A percentile compares a stretch with the other conserved stretches of the same genome.
These are phyloP conservation scores for Prunus mongolica DNA, from an alignment of 306 rosid species.

Conservation along the genomic window DNA sequence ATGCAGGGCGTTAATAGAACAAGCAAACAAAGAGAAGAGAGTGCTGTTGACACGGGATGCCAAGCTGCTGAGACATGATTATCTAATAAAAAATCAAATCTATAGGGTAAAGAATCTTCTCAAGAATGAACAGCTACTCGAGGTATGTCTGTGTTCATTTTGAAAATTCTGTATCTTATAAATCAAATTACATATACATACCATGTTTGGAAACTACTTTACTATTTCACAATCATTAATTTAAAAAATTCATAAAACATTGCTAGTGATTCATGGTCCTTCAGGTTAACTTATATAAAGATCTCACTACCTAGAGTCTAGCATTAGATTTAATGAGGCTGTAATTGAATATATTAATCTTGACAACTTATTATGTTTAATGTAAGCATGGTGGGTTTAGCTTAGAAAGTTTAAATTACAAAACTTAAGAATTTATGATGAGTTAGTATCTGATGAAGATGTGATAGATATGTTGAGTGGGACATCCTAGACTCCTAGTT, in stretches of 20 bases:
- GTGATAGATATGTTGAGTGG: background rate
- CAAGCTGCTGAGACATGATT: slow-evolving; percentile 67
- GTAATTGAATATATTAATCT: background rate
- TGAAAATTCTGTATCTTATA: background rate
- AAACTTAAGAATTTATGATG: background rate
- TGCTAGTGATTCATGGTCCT: background rate
- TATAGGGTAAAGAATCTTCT: slow-evolving; percentile 78
- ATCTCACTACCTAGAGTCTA: background rate
- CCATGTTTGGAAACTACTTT: background rate
- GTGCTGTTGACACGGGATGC: slow-evolving; percentile 89
- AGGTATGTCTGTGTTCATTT: slow-evolving; percentile 40
- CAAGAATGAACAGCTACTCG: slow-evolving; percentile 87
- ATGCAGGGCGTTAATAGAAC: slow-evolving; percentile 67
- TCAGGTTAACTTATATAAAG: background rate
- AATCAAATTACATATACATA: background rate
- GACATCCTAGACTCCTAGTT: background rate
- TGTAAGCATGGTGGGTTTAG: background rate
- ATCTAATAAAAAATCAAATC: slow-evolving; percentile 62
- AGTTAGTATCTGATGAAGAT: background rate
- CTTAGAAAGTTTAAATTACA: background rate
- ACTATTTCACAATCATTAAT: background rate
- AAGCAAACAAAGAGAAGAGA: slow-evolving; percentile 67
- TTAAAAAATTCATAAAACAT: background rate
- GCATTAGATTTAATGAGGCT: background rate
- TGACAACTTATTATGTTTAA: background rate